Percentiles rank a stretch among this genome's conserved stretches.
Evolutionary conservation across 495 filamentous ascomycete genomes (phyloP).

Genomic region (Podospora conica): DNA sequence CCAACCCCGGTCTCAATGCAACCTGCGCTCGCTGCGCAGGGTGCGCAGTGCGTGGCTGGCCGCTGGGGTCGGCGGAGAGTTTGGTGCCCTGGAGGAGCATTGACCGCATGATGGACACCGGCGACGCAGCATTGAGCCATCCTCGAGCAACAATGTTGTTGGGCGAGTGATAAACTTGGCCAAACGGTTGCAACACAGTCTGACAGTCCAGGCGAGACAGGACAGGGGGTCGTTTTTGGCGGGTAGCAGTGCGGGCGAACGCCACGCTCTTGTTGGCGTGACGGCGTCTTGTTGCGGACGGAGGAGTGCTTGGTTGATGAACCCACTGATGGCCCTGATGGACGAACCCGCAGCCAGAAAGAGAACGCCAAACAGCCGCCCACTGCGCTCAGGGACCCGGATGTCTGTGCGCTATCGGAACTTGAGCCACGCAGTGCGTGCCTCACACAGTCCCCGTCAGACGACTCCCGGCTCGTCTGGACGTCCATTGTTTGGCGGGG

Average conservation of each 20-base stretch:
- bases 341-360: slow-evolving; percentile 2
- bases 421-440: slow-evolving; percentile 17
- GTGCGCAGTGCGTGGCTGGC: not conserved
- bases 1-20: slow-evolving; percentile 19
- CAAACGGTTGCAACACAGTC: slow-evolving; percentile 19
- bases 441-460: slow-evolving; percentile 22
- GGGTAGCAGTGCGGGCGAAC: not conserved
- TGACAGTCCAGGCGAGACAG: slow-evolving; percentile 13
- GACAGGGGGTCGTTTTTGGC: slow-evolving; percentile 10
- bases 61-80: not conserved
- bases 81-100: slow-evolving; percentile 8
- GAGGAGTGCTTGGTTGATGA: not conserved
- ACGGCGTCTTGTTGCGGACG: not conserved
- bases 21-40: slow-evolving; percentile 13
- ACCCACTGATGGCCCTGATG: not conserved
- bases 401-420: slow-evolving; percentile 29
- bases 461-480: slow-evolving; percentile 13
- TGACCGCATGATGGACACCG: slow-evolving; percentile 19
- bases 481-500: slow-evolving; percentile 21
- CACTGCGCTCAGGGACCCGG: slow-evolving; percentile 3
- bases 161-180: slow-evolving; percentile 20
- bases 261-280: not conserved
- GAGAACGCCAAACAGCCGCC: slow-evolving; percentile 7
- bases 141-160: slow-evolving; percentile 11
- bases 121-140: slow-evolving; percentile 18